Conservation (phyloP, 2,329 filamentous ascomycete species). For the Alternaria triticimaculans region DNA sequence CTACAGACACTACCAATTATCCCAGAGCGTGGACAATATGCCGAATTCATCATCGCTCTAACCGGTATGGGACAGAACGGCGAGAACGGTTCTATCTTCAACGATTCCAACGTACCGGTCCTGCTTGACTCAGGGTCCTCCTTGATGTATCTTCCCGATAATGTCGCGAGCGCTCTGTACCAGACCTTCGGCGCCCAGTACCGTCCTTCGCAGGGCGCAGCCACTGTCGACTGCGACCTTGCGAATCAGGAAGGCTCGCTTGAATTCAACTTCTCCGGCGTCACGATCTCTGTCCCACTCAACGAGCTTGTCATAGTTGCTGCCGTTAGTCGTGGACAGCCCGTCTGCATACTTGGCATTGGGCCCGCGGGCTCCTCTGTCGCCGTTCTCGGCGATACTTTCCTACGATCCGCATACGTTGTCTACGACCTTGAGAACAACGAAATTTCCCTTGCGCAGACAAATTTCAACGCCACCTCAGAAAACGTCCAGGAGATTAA, state of each 20-base stretch:
- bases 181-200: conserved; percentile 51
- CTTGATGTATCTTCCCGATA: conserved; percentile 71
- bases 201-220: conserved; percentile 50
- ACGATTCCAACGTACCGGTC: conserved; percentile 57
- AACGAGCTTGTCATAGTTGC: conserved; percentile 63
- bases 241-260: conserved; percentile 58
- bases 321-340: conserved; percentile 50
- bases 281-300: conserved; percentile 62
- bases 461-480: conserved; percentile 63
- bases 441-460: conserved; percentile 66
- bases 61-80: conserved; percentile 56
- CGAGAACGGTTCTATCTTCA: conserved; percentile 52
- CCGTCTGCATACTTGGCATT: conserved; percentile 58
- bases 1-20: conserved; percentile 68
- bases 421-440: conserved; percentile 68
- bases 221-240: conserved; percentile 61
- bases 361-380: conserved; percentile 56
- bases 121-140: conserved; percentile 80
- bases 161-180: conserved; percentile 59
- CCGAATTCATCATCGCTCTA: conserved; percentile 61
- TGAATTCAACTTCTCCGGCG: conserved; percentile 64
- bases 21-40: conserved; percentile 55
- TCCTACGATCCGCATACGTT: conserved; percentile 67
- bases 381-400: conserved; percentile 66
- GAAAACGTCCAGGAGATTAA: conserved; percentile 62